phyloP scores from a whole-genome alignment of 1,284 basidiomycete genomes.

The Hortiboletus rubellus region DNA sequence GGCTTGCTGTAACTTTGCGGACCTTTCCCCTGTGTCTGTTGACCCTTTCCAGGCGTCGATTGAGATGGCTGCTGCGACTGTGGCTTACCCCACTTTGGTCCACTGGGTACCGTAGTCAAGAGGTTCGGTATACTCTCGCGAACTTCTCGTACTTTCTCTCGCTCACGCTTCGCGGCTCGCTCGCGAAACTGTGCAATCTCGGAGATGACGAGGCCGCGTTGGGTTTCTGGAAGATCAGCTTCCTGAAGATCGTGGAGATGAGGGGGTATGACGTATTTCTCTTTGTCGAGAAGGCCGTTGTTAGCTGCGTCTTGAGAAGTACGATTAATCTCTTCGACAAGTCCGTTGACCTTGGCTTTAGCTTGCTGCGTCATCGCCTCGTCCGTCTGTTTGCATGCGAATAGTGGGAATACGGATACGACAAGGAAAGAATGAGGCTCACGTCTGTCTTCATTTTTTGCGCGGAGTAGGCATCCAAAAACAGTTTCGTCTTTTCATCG shows the following conservation, averaged over 20 bases:
- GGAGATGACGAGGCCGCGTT: conserved; percentile 88
- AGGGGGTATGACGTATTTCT: conserved; percentile 86
- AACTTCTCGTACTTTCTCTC: conserved; percentile 79
- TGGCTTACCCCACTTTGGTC: conserved; percentile 75
- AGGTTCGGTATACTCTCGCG: conserved; percentile 51
- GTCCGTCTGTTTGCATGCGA: conserved; percentile 50
- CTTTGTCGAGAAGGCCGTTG: conserved; percentile 68
- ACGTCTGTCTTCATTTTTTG: conserved; percentile 82
- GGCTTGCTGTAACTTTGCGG: conserved; percentile 76
- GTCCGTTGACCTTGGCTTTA: conserved; percentile 53
- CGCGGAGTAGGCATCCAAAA: conserved; percentile 81
- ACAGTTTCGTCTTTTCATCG: conserved; percentile 88
- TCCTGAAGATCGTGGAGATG: conserved; percentile 95
- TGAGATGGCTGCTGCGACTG: conserved; percentile 44
- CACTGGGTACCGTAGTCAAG: conserved; percentile 51
- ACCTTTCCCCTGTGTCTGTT: conserved; percentile 60
- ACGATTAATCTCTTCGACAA: conserved; percentile 61
- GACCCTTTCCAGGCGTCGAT: conserved; percentile 36
- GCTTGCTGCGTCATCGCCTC: conserved; percentile 53
- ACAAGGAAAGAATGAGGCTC: background rate
- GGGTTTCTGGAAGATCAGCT: conserved; percentile 93
- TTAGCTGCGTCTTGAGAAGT: conserved; percentile 66
- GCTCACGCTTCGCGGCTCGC: conserved; percentile 81
- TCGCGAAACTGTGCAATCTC: conserved; percentile 95
- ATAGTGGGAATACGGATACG: background rate